These are phyloP conservation scores for Microdochium trichocladiopsis DNA, from an alignment of 2,329 filamentous ascomycete species.

Conservation along the genomic window DNA sequence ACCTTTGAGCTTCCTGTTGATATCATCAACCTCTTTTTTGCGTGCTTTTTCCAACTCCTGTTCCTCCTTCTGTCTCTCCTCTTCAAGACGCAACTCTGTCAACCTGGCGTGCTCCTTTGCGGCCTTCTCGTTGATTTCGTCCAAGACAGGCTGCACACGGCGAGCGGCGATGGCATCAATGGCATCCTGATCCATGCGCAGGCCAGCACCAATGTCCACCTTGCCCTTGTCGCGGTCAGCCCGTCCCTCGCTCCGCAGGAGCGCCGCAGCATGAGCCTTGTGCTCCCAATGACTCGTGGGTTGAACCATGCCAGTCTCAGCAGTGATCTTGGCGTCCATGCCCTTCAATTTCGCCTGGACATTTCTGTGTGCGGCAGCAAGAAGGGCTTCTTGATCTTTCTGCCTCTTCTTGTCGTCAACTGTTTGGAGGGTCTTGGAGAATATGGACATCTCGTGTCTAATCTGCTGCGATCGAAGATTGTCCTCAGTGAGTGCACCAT, in stretches of 20 bases:
- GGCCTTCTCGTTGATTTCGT: conserved; percentile 76
- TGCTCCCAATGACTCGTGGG: conserved; percentile 72
- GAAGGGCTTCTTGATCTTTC: conserved; percentile 65
- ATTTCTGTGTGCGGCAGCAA: conserved; percentile 77
- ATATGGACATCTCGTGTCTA: conserved; percentile 70
- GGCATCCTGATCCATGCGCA: conserved; percentile 69
- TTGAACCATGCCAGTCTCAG: conserved; percentile 67
- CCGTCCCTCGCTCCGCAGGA: conserved; percentile 55
- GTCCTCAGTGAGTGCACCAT: conserved; percentile 56
- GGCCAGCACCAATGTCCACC: conserved; percentile 71
- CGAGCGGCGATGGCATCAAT: conserved; percentile 73
- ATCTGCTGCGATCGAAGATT: conserved; percentile 65
- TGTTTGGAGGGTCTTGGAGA: conserved; percentile 60
- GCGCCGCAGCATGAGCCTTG: conserved; percentile 64
- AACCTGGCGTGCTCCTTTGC: conserved; percentile 64
- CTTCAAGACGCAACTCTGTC: conserved; percentile 53
- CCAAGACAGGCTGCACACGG: conserved; percentile 73
- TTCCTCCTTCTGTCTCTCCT: conserved; percentile 57
- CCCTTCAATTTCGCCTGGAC: conserved; percentile 71
- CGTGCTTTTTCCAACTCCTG: conserved; percentile 40
- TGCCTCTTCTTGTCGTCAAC: conserved; percentile 69
- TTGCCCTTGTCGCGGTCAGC: conserved; percentile 46
- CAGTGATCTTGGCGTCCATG: conserved; percentile 76
- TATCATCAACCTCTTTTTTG: conserved; percentile 46
- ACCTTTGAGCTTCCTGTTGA: conserved; percentile 53